Conservation (phyloP, 768 basidiomycete genomes). For the Kondoa malvinella region DNA sequence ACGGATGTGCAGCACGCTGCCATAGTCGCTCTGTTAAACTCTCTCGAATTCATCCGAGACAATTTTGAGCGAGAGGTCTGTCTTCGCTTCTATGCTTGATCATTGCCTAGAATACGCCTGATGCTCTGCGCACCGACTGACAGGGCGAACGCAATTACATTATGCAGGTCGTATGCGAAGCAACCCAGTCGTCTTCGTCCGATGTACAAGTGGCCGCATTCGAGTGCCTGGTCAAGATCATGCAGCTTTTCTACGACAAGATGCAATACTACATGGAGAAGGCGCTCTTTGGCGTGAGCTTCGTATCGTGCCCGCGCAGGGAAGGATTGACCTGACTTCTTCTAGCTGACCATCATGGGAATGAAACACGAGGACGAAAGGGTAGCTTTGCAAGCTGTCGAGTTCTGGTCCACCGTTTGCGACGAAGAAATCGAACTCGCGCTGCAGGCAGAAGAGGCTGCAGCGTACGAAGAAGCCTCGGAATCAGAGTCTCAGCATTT, state of each 20-base stretch:
- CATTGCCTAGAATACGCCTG: neutral
- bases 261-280: conserved; percentile 99
- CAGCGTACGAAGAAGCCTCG: conserved; percentile 60
- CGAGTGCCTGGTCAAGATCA: conserved; percentile 85
- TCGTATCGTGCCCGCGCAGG: neutral
- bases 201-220: conserved; percentile 89
- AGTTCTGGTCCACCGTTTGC: conserved; percentile 98
- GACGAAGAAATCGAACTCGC: conserved; percentile 90
- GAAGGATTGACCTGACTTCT: neutral
- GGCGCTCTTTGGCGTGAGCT: conserved; percentile 76
- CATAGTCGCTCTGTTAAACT: conserved; percentile 80
- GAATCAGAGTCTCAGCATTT: conserved; percentile 56
- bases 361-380: conserved; percentile 86
- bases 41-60: conserved; percentile 88
- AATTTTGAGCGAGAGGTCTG: conserved; percentile 91
- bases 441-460: conserved; percentile 80
- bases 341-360: conserved; percentile 80
- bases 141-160: conserved; percentile 99
- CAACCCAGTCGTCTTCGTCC: conserved; percentile 66
- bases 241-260: conserved; percentile 96
- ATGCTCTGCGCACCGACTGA: no score
- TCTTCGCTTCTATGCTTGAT: neutral
- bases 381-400: conserved; percentile 88
- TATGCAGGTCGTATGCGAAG: conserved; percentile 99
- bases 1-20: conserved; percentile 82